Conservation (phyloP, 371 early-diverging fungal species). For the Mortierella sp. region DNA sequence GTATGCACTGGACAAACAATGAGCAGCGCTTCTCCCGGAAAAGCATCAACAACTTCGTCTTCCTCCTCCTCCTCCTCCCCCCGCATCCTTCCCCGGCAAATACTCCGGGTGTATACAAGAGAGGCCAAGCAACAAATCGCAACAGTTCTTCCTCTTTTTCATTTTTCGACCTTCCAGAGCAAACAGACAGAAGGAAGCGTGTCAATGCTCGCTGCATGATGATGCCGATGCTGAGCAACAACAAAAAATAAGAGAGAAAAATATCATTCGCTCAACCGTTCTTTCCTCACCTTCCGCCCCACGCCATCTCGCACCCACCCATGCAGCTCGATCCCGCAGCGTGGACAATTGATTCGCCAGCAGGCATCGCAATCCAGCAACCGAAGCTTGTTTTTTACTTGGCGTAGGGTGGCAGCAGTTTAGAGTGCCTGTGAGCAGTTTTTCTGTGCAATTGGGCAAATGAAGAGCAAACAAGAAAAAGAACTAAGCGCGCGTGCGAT, state of each 20-base stretch:
- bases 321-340: not conserved
- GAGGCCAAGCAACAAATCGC: not conserved
- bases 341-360: not conserved
- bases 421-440: not conserved
- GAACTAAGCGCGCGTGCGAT: not conserved
- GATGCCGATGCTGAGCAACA: not conserved
- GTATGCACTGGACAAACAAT: not conserved
- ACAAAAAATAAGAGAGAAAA: not conserved
- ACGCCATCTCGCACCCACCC: not conserved
- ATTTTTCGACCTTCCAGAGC: not conserved
- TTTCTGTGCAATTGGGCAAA: not conserved
- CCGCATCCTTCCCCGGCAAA: not conserved
- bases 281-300: not conserved
- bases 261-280: slow-evolving; percentile 2
- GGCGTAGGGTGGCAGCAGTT: not conserved
- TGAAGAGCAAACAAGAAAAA: not conserved
- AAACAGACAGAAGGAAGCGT: not conserved
- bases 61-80: no score
- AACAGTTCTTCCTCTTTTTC: not conserved
- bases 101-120: not conserved
- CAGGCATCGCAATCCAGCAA: not conserved
- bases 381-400: no score
- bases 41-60: no score
- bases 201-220: slow-evolving; percentile 7
- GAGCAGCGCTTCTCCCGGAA: not conserved